These are phyloP conservation scores for Acer campestre DNA, from an alignment of 345 rosid genomes.

Conservation along the genomic window DNA sequence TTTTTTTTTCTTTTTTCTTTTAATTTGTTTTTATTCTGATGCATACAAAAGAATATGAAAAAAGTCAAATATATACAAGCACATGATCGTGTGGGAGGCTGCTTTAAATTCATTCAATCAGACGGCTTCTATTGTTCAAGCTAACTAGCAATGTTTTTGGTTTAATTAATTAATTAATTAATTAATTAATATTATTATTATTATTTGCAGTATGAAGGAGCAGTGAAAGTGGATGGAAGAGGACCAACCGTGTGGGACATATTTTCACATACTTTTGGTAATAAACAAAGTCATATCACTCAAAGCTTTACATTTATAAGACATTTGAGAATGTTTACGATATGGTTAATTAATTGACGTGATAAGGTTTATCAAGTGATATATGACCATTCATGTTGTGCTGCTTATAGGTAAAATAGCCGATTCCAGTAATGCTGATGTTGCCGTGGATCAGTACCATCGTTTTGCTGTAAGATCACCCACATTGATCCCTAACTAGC, in stretches of 20 bases:
- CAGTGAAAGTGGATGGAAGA: slow-evolving; percentile 85
- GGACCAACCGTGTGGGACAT: slow-evolving; percentile 88
- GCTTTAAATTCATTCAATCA: too few species aligned
- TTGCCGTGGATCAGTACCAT: slow-evolving; percentile 88
- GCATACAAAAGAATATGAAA: background rate
- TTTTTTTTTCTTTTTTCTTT: too few species aligned
- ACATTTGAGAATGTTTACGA: background rate
- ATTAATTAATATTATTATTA: too few species aligned
- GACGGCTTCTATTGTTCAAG: too few species aligned
- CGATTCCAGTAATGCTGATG: slow-evolving; percentile 84
- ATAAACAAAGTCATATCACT: too few species aligned
- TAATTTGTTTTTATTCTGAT: too few species aligned
- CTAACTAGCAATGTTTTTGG: too few species aligned
- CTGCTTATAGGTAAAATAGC: slow-evolving; percentile 55
- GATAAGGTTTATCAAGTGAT: too few species aligned
- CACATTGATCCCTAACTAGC: background rate
- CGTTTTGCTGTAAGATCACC: slow-evolving; percentile 56
- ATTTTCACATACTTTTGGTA: slow-evolving; percentile 71
- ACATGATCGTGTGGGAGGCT: background rate
- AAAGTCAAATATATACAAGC: background rate
- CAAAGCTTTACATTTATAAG: background rate
- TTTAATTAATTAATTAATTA: too few species aligned
- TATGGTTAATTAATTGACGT: background rate
- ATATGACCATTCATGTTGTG: background rate
- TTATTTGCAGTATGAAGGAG: slow-evolving; percentile 74